Evolutionary conservation across 2,329 filamentous ascomycete species (phyloP).

Genomic region (Talaromyces sp.): DNA sequence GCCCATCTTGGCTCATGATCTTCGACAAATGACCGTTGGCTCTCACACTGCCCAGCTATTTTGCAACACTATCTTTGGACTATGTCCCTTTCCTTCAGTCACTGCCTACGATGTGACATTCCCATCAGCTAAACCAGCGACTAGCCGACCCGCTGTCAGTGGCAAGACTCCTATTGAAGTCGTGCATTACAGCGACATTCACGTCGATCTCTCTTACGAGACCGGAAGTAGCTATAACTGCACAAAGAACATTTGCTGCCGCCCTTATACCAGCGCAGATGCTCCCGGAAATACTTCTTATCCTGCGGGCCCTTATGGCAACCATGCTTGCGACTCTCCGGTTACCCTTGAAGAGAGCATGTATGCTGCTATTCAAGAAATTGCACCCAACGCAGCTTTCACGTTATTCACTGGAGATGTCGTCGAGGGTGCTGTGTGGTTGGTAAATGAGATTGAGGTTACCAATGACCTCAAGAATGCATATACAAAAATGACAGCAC

Average conservation of each 20-base stretch:
- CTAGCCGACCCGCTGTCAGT: constrained; percentile 44
- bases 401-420: constrained; percentile 60
- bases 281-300: constrained; percentile 47
- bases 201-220: constrained; percentile 56
- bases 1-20: constrained; percentile 50
- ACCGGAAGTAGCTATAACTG: constrained; percentile 55
- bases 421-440: constrained; percentile 49
- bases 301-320: constrained; percentile 53
- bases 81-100: constrained; percentile 51
- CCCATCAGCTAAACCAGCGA: constrained; percentile 40
- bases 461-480: constrained; percentile 42
- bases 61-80: constrained; percentile 53
- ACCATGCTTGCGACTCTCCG: constrained; percentile 54
- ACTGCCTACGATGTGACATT: constrained; percentile 45
- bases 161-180: constrained; percentile 51
- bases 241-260: constrained; percentile 59
- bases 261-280: constrained; percentile 49
- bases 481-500: constrained; percentile 47
- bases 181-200: constrained; percentile 60
- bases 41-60: constrained; percentile 52
- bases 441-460: constrained; percentile 34
- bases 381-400: constrained; percentile 47
- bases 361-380: constrained; percentile 40
- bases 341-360: constrained; percentile 53
- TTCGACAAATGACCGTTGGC: constrained; percentile 48